These are phyloP conservation scores for Biscogniauxia mediterranea DNA, from an alignment of 2,329 filamentous ascomycete species.

Conservation along the genomic window DNA sequence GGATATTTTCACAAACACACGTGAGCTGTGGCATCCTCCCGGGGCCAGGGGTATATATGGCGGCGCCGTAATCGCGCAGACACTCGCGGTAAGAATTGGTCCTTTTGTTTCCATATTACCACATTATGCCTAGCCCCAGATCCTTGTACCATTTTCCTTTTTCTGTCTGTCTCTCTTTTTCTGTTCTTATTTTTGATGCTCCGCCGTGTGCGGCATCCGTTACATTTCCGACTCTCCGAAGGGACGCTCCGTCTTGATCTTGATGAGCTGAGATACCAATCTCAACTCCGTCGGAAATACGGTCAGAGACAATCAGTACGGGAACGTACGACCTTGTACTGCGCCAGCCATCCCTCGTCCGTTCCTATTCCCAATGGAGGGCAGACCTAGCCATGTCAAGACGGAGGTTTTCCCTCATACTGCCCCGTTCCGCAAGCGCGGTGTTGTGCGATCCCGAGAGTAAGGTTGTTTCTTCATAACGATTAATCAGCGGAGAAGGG, in stretches of 20 bases:
- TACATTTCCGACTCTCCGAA: not conserved
- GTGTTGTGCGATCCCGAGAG: not conserved
- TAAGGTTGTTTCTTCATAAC: too few species aligned
- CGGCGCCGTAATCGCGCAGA: constrained; percentile 87
- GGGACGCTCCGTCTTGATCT: not conserved
- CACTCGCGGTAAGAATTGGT: constrained; percentile 30
- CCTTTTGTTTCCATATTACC: not conserved
- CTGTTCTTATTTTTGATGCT: not conserved
- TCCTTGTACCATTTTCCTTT: not conserved
- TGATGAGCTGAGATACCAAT: not conserved
- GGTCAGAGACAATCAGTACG: not conserved
- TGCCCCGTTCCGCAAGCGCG: not conserved
- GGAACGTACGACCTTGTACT: not conserved
- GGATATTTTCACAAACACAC: constrained; percentile 94
- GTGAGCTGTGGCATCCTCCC: constrained; percentile 86
- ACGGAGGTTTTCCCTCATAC: not conserved
- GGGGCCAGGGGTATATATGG: constrained; percentile 93
- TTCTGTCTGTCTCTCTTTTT: not conserved
- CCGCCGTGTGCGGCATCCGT: not conserved
- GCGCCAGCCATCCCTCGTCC: not conserved
- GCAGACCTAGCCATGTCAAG: not conserved
- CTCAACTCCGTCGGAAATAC: not conserved
- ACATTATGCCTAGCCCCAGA: not conserved
- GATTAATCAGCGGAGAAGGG: not conserved
- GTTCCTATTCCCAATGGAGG: not conserved